phyloP scores from a whole-genome alignment of 2,329 filamentous ascomycete genomes.

The Neospermospora avenae region DNA sequence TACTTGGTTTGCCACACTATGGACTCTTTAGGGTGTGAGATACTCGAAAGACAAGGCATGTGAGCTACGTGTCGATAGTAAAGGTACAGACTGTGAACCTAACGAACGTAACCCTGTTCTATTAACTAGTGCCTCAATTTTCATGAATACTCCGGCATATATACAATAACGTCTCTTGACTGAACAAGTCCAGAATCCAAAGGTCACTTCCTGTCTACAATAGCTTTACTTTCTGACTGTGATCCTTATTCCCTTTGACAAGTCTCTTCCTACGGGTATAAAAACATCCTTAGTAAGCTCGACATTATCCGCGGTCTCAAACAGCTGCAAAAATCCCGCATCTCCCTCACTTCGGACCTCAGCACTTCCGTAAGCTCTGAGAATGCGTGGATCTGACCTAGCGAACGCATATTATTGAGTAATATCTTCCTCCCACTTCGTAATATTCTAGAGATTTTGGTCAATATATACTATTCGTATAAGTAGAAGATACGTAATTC shows the following conservation, averaged over 20 bases:
- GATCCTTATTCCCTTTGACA: constrained; percentile 15
- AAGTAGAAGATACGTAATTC: constrained; percentile 11
- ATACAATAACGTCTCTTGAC: too few species aligned
- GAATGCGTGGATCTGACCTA: constrained; percentile 8
- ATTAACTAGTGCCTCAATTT: too few species aligned
- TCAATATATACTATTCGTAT: not conserved
- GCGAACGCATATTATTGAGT: constrained; percentile 30
- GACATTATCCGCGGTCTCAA: constrained; percentile 15
- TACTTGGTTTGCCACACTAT: too few species aligned
- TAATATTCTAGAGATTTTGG: not conserved
- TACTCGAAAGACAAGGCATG: too few species aligned
- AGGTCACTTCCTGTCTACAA: not conserved
- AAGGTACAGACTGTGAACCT: too few species aligned
- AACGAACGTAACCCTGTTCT: too few species aligned
- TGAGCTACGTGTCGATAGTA: too few species aligned
- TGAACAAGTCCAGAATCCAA: too few species aligned
- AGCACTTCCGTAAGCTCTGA: constrained; percentile 10
- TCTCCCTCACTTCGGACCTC: constrained; percentile 11
- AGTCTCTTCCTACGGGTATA: constrained; percentile 6
- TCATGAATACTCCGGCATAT: too few species aligned
- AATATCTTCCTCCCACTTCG: constrained; percentile 19
- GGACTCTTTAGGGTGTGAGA: too few species aligned
- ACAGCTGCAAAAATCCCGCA: constrained; percentile 13
- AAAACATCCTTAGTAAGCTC: constrained; percentile 18
- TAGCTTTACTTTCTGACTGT: not conserved